Conservation (phyloP, 1,139 yeast genomes). For the Debaryomyces udenii region DNA sequence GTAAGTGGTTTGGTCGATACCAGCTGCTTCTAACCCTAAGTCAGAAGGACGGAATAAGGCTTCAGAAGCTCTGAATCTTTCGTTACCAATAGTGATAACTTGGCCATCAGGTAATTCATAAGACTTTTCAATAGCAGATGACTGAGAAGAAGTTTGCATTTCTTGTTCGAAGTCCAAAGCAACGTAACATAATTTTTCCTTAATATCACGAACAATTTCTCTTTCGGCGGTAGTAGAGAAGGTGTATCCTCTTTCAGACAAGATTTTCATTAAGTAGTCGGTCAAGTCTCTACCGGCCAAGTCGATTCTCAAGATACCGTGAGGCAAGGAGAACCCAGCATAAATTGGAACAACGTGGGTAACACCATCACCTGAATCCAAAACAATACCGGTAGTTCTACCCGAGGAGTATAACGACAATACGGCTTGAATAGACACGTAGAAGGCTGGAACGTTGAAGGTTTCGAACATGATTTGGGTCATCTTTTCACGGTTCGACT, state of each 20-base stretch:
- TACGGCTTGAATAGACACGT: conserved; percentile 98
- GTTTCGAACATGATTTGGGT: conserved; percentile 98
- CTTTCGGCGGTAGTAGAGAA: conserved; percentile 99
- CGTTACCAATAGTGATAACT: conserved; percentile 99
- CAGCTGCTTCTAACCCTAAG: conserved; percentile 97
- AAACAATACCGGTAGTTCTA: conserved; percentile 99
- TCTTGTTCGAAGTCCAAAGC: conserved; percentile 97
- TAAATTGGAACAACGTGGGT: conserved; percentile 99
- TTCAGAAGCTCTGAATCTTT: conserved; percentile 99
- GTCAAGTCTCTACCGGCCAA: conserved; percentile 99
- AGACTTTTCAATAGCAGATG: conserved; percentile 97
- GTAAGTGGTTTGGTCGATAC: conserved; percentile 99
- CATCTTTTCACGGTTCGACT: conserved; percentile 99
- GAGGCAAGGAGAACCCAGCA: conserved; percentile 99
- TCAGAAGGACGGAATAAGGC: conserved; percentile 99
- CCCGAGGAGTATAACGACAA: conserved; percentile 98
- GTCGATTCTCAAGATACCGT: conserved; percentile 98
- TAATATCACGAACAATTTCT: conserved; percentile 99
- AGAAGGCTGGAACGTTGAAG: conserved; percentile 98
- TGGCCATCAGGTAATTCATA: conserved; percentile 99
- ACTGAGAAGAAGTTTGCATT: conserved; percentile 98
- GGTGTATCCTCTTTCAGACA: conserved; percentile 97
- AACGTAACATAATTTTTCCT: conserved; percentile 98
- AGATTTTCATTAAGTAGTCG: conserved; percentile 97
- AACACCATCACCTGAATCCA: conserved; percentile 99